Evolutionary conservation across 371 early-diverging fungal genomes (phyloP).

Genomic region (Mortierella sp.): DNA sequence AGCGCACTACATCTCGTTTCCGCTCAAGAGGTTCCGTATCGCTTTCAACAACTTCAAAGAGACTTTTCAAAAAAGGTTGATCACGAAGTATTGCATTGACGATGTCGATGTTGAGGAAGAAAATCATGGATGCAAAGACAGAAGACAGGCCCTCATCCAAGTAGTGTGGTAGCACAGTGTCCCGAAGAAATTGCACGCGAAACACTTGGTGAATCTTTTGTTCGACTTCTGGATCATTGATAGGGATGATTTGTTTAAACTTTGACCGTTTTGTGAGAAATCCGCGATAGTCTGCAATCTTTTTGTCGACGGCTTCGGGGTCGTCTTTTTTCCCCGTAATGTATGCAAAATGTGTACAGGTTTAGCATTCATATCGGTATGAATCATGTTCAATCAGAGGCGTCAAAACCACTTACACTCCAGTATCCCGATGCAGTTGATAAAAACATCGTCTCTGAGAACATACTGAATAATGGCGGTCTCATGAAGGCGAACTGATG

Average conservation of each 20-base stretch:
- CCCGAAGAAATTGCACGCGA: conserved; percentile 87
- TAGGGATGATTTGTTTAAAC: conserved; percentile 83
- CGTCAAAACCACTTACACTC: conserved; percentile 73
- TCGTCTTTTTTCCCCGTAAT: conserved; percentile 64
- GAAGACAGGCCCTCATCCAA: conserved; percentile 80
- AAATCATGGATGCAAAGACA: conserved; percentile 76
- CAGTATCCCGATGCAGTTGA: conserved; percentile 80
- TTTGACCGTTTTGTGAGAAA: conserved; percentile 67
- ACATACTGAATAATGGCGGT: conserved; percentile 73
- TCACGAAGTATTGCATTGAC: conserved; percentile 77
- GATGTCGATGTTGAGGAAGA: conserved; percentile 85
- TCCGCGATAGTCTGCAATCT: conserved; percentile 76
- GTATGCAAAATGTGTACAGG: background rate
- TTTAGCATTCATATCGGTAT: background rate
- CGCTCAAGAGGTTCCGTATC: conserved; percentile 60
- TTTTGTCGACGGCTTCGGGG: conserved; percentile 71
- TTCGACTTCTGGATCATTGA: conserved; percentile 71
- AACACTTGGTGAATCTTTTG: conserved; percentile 85
- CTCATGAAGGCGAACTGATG: conserved; percentile 72
- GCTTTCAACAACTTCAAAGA: conserved; percentile 74
- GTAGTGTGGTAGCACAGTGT: conserved; percentile 77
- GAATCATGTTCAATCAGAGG: background rate
- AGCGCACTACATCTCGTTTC: conserved; percentile 76
- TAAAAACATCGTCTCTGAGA: conserved; percentile 76
- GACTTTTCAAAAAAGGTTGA: conserved; percentile 68